Conservation (phyloP, 768 basidiomycete genomes). For the Leccinum uliginosum region DNA sequence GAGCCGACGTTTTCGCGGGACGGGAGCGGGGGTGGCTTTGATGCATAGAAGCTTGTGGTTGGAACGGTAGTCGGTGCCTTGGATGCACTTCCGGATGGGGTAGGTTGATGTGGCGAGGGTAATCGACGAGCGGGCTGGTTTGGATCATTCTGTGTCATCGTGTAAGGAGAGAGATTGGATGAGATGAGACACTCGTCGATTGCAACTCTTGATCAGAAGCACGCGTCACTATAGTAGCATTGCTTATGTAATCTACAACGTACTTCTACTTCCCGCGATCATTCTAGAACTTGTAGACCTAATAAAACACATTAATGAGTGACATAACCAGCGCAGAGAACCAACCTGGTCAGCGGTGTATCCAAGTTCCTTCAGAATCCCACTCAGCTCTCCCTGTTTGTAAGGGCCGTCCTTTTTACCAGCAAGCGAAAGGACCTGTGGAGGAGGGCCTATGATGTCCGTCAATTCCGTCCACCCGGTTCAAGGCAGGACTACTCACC, state of each 20-base stretch:
- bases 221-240: conserved; percentile 21
- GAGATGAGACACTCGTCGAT: conserved; percentile 12
- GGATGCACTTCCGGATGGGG: conserved; percentile 31
- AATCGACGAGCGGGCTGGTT: conserved; percentile 31
- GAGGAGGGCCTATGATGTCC: conserved; percentile 57
- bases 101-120: conserved; percentile 42
- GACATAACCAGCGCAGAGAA: background rate
- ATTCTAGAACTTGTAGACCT: conserved; percentile 41
- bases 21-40: conserved; percentile 36
- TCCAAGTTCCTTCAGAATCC: conserved; percentile 81
- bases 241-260: conserved; percentile 28
- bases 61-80: conserved; percentile 24
- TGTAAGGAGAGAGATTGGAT: conserved; percentile 1
- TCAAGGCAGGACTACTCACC: conserved; percentile 43
- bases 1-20: conserved; percentile 34
- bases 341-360: conserved; percentile 84
- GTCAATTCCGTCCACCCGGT: background rate
- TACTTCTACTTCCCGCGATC: conserved; percentile 6
- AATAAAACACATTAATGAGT: too few species aligned
- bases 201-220: conserved; percentile 21
- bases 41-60: conserved; percentile 26
- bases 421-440: conserved; percentile 81
- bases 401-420: conserved; percentile 80
- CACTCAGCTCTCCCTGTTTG: conserved; percentile 80
- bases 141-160: conserved; percentile 48